phyloP scores from a whole-genome alignment of 768 basidiomycete species.

The Krasilnikovozyma curviuscula region DNA sequence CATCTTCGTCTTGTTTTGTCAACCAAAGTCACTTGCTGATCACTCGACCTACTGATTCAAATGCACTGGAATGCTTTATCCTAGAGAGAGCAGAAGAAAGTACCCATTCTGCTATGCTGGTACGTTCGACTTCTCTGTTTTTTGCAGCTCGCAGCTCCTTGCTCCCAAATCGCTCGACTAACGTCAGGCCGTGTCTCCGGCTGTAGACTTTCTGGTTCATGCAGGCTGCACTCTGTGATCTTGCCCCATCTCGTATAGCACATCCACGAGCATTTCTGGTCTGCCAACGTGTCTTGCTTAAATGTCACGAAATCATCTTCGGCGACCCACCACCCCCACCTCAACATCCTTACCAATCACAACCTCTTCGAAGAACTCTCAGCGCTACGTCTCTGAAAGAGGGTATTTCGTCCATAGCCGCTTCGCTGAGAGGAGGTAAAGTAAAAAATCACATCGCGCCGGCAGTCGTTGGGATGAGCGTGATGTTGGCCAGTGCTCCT shows the following conservation, averaged over 20 bases:
- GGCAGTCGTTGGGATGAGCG: conserved; percentile 63
- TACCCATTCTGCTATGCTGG: conserved; percentile 86
- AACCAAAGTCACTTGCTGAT: conserved; percentile 67
- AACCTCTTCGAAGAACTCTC: background rate
- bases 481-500: conserved; percentile 54
- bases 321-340: conserved; percentile 54
- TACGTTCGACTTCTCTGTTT: conserved; percentile 23
- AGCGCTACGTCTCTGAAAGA: background rate
- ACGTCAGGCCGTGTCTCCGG: background rate
- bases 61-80: conserved; percentile 85
- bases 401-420: background rate
- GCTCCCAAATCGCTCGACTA: background rate
- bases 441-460: conserved; percentile 37
- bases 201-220: conserved; percentile 89
- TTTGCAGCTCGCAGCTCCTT: background rate
- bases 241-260: conserved; percentile 36
- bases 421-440: background rate
- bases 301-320: conserved; percentile 93
- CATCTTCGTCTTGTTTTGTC: background rate
- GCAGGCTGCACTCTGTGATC: conserved; percentile 80
- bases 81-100: conserved; percentile 72
- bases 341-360: conserved; percentile 45
- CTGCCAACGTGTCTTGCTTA: conserved; percentile 75
- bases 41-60: conserved; percentile 73
- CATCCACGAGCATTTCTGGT: conserved; percentile 64